phyloP scores from a whole-genome alignment of 2,329 filamentous ascomycete species.

The Cadophora sp. region DNA sequence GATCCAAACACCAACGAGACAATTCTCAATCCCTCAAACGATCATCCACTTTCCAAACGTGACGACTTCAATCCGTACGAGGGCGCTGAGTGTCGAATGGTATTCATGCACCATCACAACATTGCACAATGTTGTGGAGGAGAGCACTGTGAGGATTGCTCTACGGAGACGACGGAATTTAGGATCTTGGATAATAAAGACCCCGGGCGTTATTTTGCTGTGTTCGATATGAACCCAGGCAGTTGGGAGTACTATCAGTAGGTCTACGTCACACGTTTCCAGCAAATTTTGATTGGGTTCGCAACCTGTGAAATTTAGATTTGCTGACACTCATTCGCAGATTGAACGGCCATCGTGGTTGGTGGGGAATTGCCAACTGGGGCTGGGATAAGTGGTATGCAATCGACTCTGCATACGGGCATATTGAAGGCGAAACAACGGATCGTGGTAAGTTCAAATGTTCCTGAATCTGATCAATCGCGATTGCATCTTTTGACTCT shows the following conservation, averaged over 20 bases:
- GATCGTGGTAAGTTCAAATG: neutral
- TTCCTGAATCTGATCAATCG: too few relatives aligned
- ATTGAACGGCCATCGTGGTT: conserved; percentile 1
- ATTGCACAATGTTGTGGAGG: conserved; percentile 5
- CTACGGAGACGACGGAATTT: neutral
- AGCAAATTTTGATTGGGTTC: neutral
- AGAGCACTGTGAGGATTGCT: conserved; percentile 4
- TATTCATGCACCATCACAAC: conserved; percentile 9
- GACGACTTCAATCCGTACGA: neutral
- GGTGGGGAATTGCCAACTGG: conserved; percentile 3
- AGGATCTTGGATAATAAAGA: conserved; percentile 7
- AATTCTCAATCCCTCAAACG: neutral
- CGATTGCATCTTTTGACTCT: neutral
- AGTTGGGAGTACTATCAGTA: conserved; percentile 2
- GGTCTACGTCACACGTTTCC: neutral
- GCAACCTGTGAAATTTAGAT: neutral
- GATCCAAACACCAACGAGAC: neutral
- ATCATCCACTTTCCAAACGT: neutral
- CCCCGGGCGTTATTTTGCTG: neutral
- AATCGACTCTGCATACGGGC: neutral
- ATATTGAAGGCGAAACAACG: neutral
- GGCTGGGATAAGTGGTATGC: conserved; percentile 9
- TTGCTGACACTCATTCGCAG: neutral
- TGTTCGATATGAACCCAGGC: conserved; percentile 1
- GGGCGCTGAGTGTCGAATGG: conserved; percentile 8